Percentiles rank a stretch among this genome's conserved stretches.
Conservation (phyloP, 2,329 filamentous ascomycete species). For the Laburnicola sp. region DNA sequence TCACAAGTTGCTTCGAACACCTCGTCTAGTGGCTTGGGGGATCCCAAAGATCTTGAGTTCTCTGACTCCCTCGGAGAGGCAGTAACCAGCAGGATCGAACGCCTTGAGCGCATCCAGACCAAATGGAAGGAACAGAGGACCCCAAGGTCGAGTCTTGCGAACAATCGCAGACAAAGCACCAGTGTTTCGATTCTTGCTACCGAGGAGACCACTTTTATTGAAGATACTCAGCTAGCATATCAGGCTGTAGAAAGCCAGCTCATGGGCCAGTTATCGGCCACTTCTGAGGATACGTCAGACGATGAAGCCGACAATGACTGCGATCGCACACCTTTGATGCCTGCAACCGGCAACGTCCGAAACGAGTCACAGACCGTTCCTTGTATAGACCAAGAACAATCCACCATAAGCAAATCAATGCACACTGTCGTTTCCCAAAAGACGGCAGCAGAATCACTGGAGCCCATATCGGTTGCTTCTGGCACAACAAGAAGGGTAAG, state of each 20-base stretch:
- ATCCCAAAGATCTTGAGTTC: not conserved
- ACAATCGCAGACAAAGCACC: not conserved
- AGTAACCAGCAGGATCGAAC: slow-evolving; percentile 27
- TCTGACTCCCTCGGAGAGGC: slow-evolving; percentile 6
- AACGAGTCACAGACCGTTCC: not conserved
- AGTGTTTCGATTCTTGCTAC: slow-evolving; percentile 1
- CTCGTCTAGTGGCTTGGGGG: not conserved
- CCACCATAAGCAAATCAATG: not conserved
- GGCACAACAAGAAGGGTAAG: not conserved
- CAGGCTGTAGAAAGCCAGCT: slow-evolving; percentile 49
- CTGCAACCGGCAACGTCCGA: not conserved
- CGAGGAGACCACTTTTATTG: slow-evolving; percentile 36
- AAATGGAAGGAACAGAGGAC: slow-evolving; percentile 26
- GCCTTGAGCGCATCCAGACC: slow-evolving; percentile 30
- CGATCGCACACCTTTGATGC: not conserved
- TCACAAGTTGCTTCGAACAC: slow-evolving; percentile 23
- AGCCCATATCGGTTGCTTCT: not conserved
- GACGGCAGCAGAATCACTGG: not conserved
- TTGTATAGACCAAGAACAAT: not conserved
- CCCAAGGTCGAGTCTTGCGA: slow-evolving; percentile 12
- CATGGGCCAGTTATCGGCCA: slow-evolving; percentile 26
- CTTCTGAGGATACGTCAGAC: slow-evolving; percentile 20
- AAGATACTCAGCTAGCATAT: slow-evolving; percentile 50
- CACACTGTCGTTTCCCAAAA: not conserved
- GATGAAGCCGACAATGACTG: not conserved